Percentiles rank a stretch among this genome's conserved stretches.
phyloP scores from a whole-genome alignment of 2,329 filamentous ascomycete genomes.

The Claviceps paspali region DNA sequence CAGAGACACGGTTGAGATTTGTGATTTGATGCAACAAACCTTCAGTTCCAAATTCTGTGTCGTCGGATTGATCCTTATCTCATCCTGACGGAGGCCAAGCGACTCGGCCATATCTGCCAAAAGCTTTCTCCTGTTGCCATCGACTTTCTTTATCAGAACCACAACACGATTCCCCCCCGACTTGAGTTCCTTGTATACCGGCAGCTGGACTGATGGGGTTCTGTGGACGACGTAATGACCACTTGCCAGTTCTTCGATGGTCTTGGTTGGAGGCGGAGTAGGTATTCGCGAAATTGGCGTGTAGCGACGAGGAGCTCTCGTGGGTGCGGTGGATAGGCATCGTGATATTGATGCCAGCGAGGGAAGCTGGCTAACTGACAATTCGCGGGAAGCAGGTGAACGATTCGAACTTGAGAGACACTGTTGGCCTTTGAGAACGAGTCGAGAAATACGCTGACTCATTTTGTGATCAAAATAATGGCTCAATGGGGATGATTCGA shows the following conservation, averaged over 20 bases:
- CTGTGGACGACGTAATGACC: constrained; percentile 55
- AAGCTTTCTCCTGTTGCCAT: constrained; percentile 53
- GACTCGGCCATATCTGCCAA: constrained; percentile 45
- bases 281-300: constrained; percentile 13
- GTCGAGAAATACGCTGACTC: constrained; percentile 13
- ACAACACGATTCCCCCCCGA: constrained; percentile 60
- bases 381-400: constrained; percentile 6
- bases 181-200: constrained; percentile 62
- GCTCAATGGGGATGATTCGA: too few species aligned
- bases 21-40: constrained; percentile 30
- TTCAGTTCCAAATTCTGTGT: constrained; percentile 65
- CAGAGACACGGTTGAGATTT: not conserved
- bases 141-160: constrained; percentile 64
- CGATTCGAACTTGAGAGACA: constrained; percentile 6
- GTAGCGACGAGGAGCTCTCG: constrained; percentile 9
- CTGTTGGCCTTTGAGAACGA: constrained; percentile 11
- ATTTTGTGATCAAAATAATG: too few species aligned
- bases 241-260: constrained; percentile 14
- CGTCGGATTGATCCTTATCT: constrained; percentile 39
- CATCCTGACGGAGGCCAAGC: constrained; percentile 39
- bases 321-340: constrained; percentile 6
- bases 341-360: constrained; percentile 9
- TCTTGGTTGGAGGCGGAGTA: constrained; percentile 16
- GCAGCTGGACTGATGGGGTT: constrained; percentile 53
- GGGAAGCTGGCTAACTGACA: constrained; percentile 8